These are phyloP conservation scores for Secale cereale DNA, from an alignment of 176 grass and related monocot species.

Conservation along the genomic window DNA sequence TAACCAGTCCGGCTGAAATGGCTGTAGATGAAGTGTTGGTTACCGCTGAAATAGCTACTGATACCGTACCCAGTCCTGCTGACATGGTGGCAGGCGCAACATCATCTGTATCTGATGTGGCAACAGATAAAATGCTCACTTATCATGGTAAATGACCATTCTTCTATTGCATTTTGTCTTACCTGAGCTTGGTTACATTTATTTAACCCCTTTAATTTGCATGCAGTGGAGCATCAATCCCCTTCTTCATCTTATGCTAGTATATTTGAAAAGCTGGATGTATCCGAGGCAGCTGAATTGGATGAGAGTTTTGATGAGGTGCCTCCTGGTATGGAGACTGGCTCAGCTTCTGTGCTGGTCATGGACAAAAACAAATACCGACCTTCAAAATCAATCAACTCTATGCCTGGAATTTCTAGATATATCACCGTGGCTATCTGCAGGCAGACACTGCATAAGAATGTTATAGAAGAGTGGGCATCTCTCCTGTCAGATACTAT, in stretches of 20 bases:
- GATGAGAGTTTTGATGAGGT: slow-evolving; percentile 66
- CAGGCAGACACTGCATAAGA: slow-evolving; percentile 62
- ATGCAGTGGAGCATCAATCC: slow-evolving; percentile 36
- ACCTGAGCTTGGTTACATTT: slow-evolving; percentile 17
- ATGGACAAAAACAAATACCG: slow-evolving; percentile 41
- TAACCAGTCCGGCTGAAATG: neutral
- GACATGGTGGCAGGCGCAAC: slow-evolving; percentile 18
- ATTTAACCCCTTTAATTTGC: slow-evolving; percentile 25
- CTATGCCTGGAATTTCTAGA: slow-evolving; percentile 55
- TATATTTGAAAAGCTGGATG: slow-evolving; percentile 68
- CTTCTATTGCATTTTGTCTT: slow-evolving; percentile 22
- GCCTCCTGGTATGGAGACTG: slow-evolving; percentile 58
- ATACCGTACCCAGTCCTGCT: slow-evolving; percentile 1
- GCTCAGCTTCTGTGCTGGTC: slow-evolving; percentile 24
- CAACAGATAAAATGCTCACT: slow-evolving; percentile 24
- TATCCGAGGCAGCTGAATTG: slow-evolving; percentile 22
- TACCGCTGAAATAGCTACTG: slow-evolving; percentile 12
- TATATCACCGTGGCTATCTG: slow-evolving; percentile 61
- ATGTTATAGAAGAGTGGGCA: slow-evolving; percentile 47
- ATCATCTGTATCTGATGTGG: slow-evolving; percentile 18
- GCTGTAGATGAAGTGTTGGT: slow-evolving; percentile 21
- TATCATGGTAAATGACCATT: slow-evolving; percentile 33
- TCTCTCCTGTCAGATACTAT: slow-evolving; percentile 51
- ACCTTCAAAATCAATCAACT: slow-evolving; percentile 32
- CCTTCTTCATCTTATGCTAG: slow-evolving; percentile 40